A percentile compares a stretch with the other conserved stretches of the same genome.
phyloP scores from a whole-genome alignment of 2,329 filamentous ascomycete species.

The Cladosporium velox region DNA sequence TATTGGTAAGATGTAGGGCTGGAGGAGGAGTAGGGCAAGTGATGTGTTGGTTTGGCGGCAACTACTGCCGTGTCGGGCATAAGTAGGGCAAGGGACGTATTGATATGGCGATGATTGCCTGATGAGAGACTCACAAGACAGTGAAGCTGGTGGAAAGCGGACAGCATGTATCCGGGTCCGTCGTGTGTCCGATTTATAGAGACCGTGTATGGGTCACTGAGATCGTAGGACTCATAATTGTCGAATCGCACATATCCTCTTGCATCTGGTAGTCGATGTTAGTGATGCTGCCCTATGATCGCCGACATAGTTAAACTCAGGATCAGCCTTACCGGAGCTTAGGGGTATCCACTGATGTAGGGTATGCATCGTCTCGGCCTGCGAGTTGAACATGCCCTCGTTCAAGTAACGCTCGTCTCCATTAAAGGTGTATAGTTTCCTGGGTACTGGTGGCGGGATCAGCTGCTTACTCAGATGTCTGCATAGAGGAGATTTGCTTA shows the following conservation, averaged over 20 bases:
- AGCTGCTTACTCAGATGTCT: background rate
- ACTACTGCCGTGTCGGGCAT: background rate
- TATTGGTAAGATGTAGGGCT: background rate
- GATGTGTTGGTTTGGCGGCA: background rate
- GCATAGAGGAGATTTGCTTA: background rate
- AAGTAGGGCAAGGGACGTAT: background rate
- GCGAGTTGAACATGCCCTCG: conserved; percentile 19
- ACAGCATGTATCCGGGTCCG: conserved; percentile 26
- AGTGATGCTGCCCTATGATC: background rate
- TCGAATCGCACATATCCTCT: conserved; percentile 18
- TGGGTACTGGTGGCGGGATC: background rate
- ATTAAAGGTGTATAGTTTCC: conserved; percentile 17
- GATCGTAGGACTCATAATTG: conserved; percentile 12
- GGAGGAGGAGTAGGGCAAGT: background rate
- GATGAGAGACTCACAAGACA: conserved; percentile 26
- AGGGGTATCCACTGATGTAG: conserved; percentile 21
- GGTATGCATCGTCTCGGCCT: conserved; percentile 13
- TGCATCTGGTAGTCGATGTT: conserved; percentile 2
- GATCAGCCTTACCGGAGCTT: conserved; percentile 16
- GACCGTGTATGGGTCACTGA: conserved; percentile 20
- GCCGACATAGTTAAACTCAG: background rate
- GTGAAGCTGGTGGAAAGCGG: conserved; percentile 35
- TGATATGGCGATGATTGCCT: background rate
- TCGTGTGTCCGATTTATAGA: conserved; percentile 11
- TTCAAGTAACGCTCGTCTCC: conserved; percentile 18